phyloP scores from a whole-genome alignment of 2,329 filamentous ascomycete genomes.

The Hirsutella rhossiliensis region DNA sequence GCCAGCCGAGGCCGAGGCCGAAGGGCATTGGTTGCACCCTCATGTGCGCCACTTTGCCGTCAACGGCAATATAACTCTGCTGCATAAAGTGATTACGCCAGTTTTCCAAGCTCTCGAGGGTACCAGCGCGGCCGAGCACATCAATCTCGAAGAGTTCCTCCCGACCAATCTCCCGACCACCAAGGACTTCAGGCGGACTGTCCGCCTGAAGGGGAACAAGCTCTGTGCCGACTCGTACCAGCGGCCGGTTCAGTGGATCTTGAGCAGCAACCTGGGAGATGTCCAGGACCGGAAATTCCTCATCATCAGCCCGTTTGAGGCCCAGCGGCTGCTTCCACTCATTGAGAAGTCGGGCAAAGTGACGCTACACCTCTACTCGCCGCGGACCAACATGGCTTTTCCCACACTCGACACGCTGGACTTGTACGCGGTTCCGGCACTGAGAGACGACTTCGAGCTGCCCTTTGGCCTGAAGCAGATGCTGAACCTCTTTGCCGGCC shows the following conservation, averaged over 20 bases:
- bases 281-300: conserved; percentile 21
- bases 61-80: not conserved
- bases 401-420: conserved; percentile 7
- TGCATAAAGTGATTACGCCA: too few relatives aligned
- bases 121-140: too few relatives aligned
- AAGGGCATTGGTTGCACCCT: not conserved
- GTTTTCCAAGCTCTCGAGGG: too few relatives aligned
- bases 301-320: conserved; percentile 50
- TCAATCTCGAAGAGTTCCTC: not conserved
- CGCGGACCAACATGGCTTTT: conserved; percentile 24
- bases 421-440: conserved; percentile 8
- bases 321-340: conserved; percentile 30
- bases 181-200: not conserved
- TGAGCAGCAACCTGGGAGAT: conserved; percentile 1
- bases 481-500: conserved; percentile 1
- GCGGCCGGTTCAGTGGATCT: conserved; percentile 12
- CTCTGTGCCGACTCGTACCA: conserved; percentile 11
- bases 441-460: not conserved
- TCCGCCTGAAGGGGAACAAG: not conserved
- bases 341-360: conserved; percentile 24
- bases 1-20: conserved; percentile 15
- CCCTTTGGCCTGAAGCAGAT: not conserved
- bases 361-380: conserved; percentile 37
- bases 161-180: not conserved
- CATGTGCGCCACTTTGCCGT: not conserved